Conservation (phyloP, 1,284 basidiomycete species). For the Ganoderma meredithae region DNA sequence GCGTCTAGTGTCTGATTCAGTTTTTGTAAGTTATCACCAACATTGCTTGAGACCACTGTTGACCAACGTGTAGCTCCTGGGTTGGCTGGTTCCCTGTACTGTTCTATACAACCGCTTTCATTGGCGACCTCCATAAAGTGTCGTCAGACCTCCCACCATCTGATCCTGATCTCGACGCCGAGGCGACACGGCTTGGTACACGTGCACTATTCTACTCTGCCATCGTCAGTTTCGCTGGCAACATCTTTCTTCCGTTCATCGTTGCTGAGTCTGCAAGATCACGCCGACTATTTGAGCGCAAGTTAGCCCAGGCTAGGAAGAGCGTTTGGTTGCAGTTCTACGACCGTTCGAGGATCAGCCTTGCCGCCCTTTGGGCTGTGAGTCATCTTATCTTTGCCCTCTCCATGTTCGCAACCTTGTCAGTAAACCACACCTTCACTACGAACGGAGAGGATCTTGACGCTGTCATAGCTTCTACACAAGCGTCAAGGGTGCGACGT, state of each 20-base stretch:
- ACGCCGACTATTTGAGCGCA: conserved; percentile 39
- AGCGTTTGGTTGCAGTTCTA: conserved; percentile 39
- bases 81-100: conserved; percentile 90
- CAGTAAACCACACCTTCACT: conserved; percentile 41
- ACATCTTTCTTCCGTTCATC: conserved; percentile 78
- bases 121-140: conserved; percentile 84
- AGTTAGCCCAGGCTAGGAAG: conserved; percentile 28
- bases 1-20: conserved; percentile 73
- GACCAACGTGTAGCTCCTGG: conserved; percentile 63
- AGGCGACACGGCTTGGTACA: conserved; percentile 80
- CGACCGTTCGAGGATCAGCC: conserved; percentile 56
- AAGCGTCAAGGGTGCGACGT: conserved; percentile 67
- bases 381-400: conserved; percentile 72
- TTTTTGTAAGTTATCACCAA: conserved; percentile 74
- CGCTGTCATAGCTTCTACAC: conserved; percentile 60
- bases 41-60: conserved; percentile 20
- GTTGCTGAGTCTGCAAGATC: conserved; percentile 48
- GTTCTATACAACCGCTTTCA: conserved; percentile 89
- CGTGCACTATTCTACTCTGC: conserved; percentile 85
- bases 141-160: conserved; percentile 44
- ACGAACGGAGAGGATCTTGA: neutral
- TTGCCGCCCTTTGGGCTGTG: conserved; percentile 79
- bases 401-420: conserved; percentile 83
- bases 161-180: conserved; percentile 42
- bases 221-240: conserved; percentile 73